Conservation (phyloP, 2,329 filamentous ascomycete genomes). For the Colletotrichum sp. region DNA sequence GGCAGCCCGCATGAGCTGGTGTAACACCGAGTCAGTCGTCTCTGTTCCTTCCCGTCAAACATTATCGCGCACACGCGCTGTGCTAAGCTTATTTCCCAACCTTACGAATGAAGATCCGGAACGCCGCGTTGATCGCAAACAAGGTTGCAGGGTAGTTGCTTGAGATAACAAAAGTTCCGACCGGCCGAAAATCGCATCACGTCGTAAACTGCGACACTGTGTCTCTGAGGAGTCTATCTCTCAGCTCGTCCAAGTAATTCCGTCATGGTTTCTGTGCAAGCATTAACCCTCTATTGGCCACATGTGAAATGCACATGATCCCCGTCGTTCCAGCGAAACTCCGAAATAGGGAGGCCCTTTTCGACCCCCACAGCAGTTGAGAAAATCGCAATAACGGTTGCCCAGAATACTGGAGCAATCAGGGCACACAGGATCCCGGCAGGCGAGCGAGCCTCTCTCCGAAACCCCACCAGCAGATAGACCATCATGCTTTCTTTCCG, state of each 20-base stretch:
- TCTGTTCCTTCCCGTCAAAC: background rate
- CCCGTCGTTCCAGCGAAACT: background rate
- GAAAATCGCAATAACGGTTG: background rate
- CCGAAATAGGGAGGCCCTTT: background rate
- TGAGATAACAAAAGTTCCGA: background rate
- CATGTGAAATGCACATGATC: background rate
- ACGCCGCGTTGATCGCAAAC: background rate
- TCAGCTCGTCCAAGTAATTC: background rate
- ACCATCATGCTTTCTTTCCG: background rate
- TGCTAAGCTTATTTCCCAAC: background rate
- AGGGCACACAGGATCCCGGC: background rate
- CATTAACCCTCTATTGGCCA: background rate
- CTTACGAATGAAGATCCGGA: background rate
- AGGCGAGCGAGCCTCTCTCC: background rate
- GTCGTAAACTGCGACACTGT: background rate
- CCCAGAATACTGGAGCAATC: background rate
- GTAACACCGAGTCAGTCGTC: background rate
- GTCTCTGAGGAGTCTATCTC: background rate
- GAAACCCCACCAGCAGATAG: background rate
- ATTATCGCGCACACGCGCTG: background rate
- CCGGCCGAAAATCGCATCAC: background rate
- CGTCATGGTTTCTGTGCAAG: background rate
- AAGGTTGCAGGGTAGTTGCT: background rate
- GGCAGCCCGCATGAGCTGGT: background rate
- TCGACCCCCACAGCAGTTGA: background rate